A percentile compares a stretch with the other conserved stretches of the same genome.
phyloP scores from a whole-genome alignment of 164 flowering plant genomes.

The Hamamelis virginiana region DNA sequence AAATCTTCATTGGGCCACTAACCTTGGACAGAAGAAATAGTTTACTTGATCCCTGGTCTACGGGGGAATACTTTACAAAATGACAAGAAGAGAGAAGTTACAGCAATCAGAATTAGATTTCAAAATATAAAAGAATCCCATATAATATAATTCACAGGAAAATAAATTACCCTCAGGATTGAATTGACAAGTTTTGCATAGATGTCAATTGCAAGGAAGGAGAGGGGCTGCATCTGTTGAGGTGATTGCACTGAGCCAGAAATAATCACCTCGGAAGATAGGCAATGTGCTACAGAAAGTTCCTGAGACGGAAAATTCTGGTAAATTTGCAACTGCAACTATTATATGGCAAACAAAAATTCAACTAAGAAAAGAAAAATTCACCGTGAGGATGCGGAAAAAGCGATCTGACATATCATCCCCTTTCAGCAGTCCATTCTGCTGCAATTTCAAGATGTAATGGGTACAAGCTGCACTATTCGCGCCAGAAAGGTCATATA shows the following conservation, averaged over 20 bases:
- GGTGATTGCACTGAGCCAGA: conserved; percentile 49
- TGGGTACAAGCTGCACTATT: conserved; percentile 63
- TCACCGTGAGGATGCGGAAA: conserved; percentile 73
- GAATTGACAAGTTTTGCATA: conserved; percentile 77
- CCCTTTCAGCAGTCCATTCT: conserved; percentile 77
- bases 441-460: conserved; percentile 67
- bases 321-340: background rate
- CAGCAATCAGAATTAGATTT: background rate
- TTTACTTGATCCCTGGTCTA: conserved; percentile 70
- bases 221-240: conserved; percentile 57
- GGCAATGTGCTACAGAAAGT: conserved; percentile 78
- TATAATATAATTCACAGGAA: background rate
- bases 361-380: background rate
- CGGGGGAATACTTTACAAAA: conserved; percentile 42
- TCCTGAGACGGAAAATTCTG: conserved; percentile 45
- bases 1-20: conserved; percentile 1
- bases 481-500: conserved; percentile 71
- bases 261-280: conserved; percentile 53
- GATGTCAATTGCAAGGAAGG: conserved; percentile 79
- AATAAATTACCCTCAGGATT: conserved; percentile 61
- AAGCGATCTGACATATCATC: conserved; percentile 85
- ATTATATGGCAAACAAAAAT: background rate
- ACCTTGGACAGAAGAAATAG: conserved; percentile 75
- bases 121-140: background rate
- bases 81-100: conserved; percentile 1